Conservation (phyloP, 176 grass and related monocot genomes). For the Oryza coarctata region DNA sequence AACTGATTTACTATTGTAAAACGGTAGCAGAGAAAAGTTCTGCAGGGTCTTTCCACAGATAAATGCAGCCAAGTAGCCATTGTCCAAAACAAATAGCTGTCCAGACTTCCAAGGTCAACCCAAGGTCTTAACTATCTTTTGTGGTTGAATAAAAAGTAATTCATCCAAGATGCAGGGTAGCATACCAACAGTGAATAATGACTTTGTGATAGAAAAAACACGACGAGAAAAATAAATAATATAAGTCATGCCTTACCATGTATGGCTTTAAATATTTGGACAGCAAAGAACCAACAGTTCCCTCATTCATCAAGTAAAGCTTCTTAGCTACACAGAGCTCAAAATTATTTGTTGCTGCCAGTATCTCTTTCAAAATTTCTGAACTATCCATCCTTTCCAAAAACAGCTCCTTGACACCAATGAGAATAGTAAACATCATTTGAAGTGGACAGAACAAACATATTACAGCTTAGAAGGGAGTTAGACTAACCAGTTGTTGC, state of each 20-base stretch:
- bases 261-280: conserved; percentile 66
- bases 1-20: neutral
- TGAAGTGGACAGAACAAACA: conserved; percentile 24
- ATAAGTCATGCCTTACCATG: conserved; percentile 66
- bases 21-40: neutral
- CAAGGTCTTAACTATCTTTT: neutral
- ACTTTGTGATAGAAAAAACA: neutral
- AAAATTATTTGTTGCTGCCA: conserved; percentile 63
- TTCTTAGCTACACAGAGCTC: conserved; percentile 73
- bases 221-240: neutral
- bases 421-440: conserved; percentile 42
- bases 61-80: conserved; percentile 14
- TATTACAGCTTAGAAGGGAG: conserved; percentile 11
- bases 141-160: neutral
- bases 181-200: neutral
- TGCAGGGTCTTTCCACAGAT: conserved; percentile 14
- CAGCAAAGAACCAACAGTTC: conserved; percentile 39
- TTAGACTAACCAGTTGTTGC: conserved; percentile 67
- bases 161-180: neutral
- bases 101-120: neutral
- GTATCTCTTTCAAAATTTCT: conserved; percentile 55
- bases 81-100: neutral
- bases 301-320: conserved; percentile 46
- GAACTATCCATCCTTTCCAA: conserved; percentile 49
- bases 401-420: conserved; percentile 59